These are phyloP conservation scores for Elsinoe arachidis DNA, from an alignment of 2,329 filamentous ascomycete species.

Conservation along the genomic window DNA sequence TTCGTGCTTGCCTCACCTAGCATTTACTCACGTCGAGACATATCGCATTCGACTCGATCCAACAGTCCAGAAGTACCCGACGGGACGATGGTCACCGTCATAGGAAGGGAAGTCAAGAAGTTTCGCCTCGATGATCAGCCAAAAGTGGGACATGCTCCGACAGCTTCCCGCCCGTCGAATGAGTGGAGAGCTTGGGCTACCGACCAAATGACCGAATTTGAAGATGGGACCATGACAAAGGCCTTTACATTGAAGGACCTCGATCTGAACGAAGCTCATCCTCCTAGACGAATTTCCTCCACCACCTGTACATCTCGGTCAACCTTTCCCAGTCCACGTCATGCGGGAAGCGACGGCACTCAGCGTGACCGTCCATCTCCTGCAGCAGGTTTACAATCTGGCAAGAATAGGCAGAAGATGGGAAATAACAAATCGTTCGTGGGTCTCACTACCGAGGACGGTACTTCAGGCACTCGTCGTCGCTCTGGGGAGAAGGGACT, in stretches of 20 bases:
- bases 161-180: slow-evolving; percentile 28
- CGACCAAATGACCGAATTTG: slow-evolving; percentile 35
- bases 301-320: background rate
- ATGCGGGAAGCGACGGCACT: background rate
- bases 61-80: slow-evolving; percentile 20
- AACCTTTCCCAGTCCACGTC: background rate
- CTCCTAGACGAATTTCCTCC: background rate
- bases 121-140: slow-evolving; percentile 29
- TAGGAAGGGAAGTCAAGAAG: slow-evolving; percentile 36
- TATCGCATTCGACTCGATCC: slow-evolving; percentile 29
- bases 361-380: background rate
- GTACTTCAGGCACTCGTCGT: background rate
- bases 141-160: slow-evolving; percentile 16
- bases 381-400: background rate
- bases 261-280: background rate
- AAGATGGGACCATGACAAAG: slow-evolving; percentile 22
- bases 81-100: slow-evolving; percentile 35
- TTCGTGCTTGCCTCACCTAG: slow-evolving; percentile 35
- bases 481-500: background rate
- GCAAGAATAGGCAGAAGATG: background rate
- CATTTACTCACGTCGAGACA: slow-evolving; percentile 38
- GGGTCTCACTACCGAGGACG: background rate
- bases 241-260: slow-evolving; percentile 22
- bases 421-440: background rate
- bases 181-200: slow-evolving; percentile 42